Base-by-base conservation (phyloP, 805 yeast genomes). In the Lipomyces sp. region DNA sequence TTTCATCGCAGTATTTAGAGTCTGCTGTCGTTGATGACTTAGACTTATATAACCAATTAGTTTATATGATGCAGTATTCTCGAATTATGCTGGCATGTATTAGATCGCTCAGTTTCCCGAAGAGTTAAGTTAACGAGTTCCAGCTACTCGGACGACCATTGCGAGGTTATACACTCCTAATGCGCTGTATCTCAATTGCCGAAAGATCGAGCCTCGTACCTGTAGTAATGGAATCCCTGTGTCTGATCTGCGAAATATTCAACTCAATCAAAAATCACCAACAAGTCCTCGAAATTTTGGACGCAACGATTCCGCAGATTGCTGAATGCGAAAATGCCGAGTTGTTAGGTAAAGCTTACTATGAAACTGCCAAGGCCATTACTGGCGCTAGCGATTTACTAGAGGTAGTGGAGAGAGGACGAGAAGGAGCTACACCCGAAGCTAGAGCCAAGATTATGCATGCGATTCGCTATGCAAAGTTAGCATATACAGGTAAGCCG, bases 201-300 rank as follows among this genome's bases (percentile, higher is more conserved):
- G 80, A 81, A 29, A 73, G 75, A 3, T 79, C 83, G 7, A 85
- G 88, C 1, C 80, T 84, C 62, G 75, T 80, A 2, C 74, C 83
- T 0, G 73, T 84, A 7, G 75, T 81, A 0, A 79, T 83, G 0
- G 86, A 85, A 65, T 85, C 86, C 0, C 72, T 84, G 2, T 64
- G 85, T 5, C 74, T 81, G 2, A 75, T 89, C 34, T 77, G 83
- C 33, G 78, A 82, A 15, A 75, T 85, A 2, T 73, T 88, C 24
- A 75, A 81, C 53, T 75, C 76, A 10, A 72, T 83, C 60, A 82
- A 80, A 0, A 79, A 81, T 59, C 71, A 70, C 37, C 75, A 80
- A 2, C 88, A 89, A 70, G 81, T 83, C 0, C 75, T 78, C 54
- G 70, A 72, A 0, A 67, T 88, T 2, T 69, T 86, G 0, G 71